Percentiles rank a stretch among this genome's conserved stretches.
Evolutionary conservation across 305 asterid genomes (phyloP).

Genomic region (Solanum aculeatissimum): DNA sequence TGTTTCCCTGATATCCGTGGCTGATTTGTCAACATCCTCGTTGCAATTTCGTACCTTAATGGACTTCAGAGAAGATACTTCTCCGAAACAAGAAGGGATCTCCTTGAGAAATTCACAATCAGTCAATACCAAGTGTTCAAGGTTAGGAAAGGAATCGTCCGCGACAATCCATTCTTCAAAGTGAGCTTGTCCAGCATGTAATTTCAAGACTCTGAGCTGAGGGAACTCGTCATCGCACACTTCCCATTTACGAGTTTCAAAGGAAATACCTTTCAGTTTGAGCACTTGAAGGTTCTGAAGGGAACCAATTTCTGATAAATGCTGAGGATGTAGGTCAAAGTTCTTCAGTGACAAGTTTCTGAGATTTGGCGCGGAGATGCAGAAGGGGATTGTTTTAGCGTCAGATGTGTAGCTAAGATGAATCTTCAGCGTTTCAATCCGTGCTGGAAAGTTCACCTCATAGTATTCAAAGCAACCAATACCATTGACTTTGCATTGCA

Average conservation of each 20-base stretch:
- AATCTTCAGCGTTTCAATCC: background rate
- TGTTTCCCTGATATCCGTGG: background rate
- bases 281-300: background rate
- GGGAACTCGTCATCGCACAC: background rate
- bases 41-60: background rate
- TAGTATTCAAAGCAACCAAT: background rate
- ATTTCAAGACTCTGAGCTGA: background rate
- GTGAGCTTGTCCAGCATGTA: background rate
- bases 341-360: background rate
- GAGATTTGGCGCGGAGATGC: background rate
- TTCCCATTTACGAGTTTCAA: background rate
- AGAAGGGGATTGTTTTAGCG: background rate
- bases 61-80: background rate
- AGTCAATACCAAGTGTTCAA: background rate
- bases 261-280: background rate
- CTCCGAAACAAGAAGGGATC: conserved; percentile 6
- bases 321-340: background rate
- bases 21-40: background rate
- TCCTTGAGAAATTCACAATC: background rate
- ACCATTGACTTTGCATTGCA: background rate
- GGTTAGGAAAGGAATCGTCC: conserved; percentile 6
- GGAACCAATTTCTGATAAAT: background rate
- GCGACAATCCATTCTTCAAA: background rate
- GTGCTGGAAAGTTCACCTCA: background rate
- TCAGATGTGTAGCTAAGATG: too few relatives aligned